phyloP scores from a whole-genome alignment of 192 early-diverging fungal genomes.

The Backusella morwellensis region DNA sequence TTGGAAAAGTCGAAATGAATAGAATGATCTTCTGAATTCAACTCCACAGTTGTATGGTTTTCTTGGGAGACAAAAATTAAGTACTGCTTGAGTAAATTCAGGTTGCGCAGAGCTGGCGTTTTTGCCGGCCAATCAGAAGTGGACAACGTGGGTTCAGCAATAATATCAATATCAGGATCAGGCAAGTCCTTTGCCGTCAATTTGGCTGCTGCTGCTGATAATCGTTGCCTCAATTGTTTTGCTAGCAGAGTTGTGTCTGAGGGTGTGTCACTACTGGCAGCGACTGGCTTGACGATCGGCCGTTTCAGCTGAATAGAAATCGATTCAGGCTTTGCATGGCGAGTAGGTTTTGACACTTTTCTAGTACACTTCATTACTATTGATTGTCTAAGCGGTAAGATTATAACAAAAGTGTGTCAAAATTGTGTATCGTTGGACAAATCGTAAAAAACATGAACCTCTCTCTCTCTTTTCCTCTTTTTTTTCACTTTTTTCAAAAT shows the following conservation, averaged over 20 bases:
- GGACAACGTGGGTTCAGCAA: conserved; percentile 7
- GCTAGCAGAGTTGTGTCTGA: not conserved
- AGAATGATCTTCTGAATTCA: not conserved
- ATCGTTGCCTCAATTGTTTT: not conserved
- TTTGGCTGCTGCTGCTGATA: conserved; percentile 3
- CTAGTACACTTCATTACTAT: not conserved
- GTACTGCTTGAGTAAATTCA: conserved; percentile 21
- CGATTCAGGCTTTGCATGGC: conserved; percentile 2
- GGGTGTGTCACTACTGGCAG: not conserved
- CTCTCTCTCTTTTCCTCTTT: not conserved
- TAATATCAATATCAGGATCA: not conserved
- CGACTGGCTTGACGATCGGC: not conserved
- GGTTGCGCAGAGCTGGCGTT: conserved; percentile 12
- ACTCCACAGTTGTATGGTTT: not conserved
- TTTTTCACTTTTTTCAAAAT: not conserved
- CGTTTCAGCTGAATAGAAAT: not conserved
- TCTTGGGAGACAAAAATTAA: conserved; percentile 17
- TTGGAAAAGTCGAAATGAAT: conserved; percentile 6
- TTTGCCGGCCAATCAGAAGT: conserved; percentile 18
- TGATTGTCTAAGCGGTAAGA: not conserved
- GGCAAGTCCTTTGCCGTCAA: not conserved
- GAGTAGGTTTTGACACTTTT: not conserved
- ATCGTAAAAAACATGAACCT: conserved; percentile 3
- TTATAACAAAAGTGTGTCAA: conserved; percentile 10
- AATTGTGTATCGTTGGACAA: conserved; percentile 26